These are phyloP conservation scores for Calocybe indica DNA, from an alignment of 768 basidiomycete species.

Conservation along the genomic window DNA sequence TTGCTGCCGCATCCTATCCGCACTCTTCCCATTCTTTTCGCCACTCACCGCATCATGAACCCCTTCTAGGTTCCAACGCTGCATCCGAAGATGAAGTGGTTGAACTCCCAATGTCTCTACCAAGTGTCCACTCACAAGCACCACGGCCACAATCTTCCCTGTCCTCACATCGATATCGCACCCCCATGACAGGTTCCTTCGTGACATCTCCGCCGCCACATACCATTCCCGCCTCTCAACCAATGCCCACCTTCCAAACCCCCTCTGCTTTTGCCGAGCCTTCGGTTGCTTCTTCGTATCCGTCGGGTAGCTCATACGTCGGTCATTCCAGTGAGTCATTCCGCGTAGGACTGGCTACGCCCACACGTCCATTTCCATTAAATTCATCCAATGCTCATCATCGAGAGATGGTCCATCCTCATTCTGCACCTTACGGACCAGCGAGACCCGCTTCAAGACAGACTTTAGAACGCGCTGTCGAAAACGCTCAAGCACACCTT, in stretches of 20 bases:
- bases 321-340: constrained; percentile 33
- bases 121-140: constrained; percentile 27
- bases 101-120: constrained; percentile 29
- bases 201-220: constrained; percentile 50
- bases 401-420: constrained; percentile 25
- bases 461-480: constrained; percentile 69
- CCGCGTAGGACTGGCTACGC: constrained; percentile 28
- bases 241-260: constrained; percentile 63
- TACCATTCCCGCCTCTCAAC: constrained; percentile 59
- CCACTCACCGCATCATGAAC: constrained; percentile 23
- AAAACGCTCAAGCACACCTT: constrained; percentile 75
- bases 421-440: constrained; percentile 28
- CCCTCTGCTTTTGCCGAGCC: constrained; percentile 65
- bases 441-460: constrained; percentile 41
- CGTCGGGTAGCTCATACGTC: constrained; percentile 27
- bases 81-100: constrained; percentile 39
- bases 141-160: constrained; percentile 71
- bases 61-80: constrained; percentile 35
- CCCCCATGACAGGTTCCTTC: constrained; percentile 61
- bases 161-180: constrained; percentile 74
- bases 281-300: constrained; percentile 34
- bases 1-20: constrained; percentile 10
- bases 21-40: constrained; percentile 13
- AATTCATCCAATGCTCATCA: constrained; percentile 23
- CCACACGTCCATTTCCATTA: constrained; percentile 30